Conservation (phyloP, 768 basidiomycete species). For the Sporobolomyces phaffii region DNA sequence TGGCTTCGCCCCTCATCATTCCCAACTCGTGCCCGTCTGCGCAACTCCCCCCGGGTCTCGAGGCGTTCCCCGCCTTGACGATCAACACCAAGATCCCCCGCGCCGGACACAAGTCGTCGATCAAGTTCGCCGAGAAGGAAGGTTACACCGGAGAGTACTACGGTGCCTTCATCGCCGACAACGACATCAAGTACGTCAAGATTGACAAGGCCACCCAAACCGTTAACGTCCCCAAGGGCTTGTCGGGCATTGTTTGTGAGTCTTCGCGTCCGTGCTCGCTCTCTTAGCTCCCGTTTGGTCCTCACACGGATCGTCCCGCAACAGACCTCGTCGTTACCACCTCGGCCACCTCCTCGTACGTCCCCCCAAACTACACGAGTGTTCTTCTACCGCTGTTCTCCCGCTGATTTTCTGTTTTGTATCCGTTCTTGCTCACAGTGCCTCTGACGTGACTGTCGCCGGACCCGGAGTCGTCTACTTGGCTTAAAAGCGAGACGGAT, state of each 20-base stretch:
- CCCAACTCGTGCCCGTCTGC: too few species aligned
- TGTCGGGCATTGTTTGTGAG: constrained; percentile 14
- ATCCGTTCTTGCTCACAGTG: not conserved
- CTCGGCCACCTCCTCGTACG: not conserved
- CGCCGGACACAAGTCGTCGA: constrained; percentile 19
- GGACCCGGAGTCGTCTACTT: constrained; percentile 28
- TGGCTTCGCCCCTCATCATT: constrained; percentile 15
- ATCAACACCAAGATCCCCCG: constrained; percentile 12
- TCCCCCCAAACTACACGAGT: too few species aligned
- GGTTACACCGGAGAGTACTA: constrained; percentile 12
- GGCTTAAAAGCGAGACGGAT: not conserved
- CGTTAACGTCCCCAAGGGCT: constrained; percentile 8
- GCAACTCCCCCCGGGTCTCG: constrained; percentile 15
- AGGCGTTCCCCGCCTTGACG: constrained; percentile 12
- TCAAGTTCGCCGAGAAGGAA: constrained; percentile 11
- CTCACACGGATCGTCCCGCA: not conserved
- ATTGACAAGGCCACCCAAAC: constrained; percentile 11
- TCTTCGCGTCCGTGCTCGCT: not conserved
- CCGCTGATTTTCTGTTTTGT: not conserved
- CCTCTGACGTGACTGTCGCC: constrained; percentile 19
- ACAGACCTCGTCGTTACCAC: constrained; percentile 23
- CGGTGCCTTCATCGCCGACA: constrained; percentile 13
- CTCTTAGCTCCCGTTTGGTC: not conserved
- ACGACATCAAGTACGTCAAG: constrained; percentile 10
- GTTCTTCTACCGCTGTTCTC: not conserved